phyloP scores from a whole-genome alignment of 1,284 basidiomycete species.

The Boletus calvinii region DNA sequence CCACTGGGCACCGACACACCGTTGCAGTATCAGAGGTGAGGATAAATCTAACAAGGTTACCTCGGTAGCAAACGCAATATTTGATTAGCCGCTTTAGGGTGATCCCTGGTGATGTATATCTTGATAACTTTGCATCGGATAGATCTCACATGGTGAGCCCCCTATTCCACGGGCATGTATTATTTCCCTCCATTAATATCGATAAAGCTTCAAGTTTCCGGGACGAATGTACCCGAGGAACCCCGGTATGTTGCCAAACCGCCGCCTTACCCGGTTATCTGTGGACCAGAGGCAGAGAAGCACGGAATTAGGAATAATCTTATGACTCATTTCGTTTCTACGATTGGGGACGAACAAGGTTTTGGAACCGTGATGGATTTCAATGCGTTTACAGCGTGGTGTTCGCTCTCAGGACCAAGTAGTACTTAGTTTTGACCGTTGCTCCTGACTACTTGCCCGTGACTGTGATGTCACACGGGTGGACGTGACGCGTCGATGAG shows the following conservation, averaged over 20 bases:
- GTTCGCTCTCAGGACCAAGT: background rate
- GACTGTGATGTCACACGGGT: too few relatives aligned
- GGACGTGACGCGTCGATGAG: slow-evolving; percentile 12
- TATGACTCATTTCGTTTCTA: slow-evolving; percentile 59
- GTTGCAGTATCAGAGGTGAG: slow-evolving; percentile 49
- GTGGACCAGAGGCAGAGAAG: slow-evolving; percentile 44
- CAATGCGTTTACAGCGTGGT: slow-evolving; percentile 36
- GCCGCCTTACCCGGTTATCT: slow-evolving; percentile 53
- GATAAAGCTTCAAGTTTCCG: slow-evolving; percentile 10
- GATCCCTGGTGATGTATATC: slow-evolving; percentile 48
- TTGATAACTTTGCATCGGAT: slow-evolving; percentile 71
- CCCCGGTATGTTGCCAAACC: slow-evolving; percentile 39
- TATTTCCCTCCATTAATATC: slow-evolving; percentile 4
- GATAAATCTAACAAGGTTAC: background rate
- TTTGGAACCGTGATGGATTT: slow-evolving; percentile 43
- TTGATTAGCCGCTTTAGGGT: slow-evolving; percentile 49
- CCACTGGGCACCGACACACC: slow-evolving; percentile 36
- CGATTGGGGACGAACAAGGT: slow-evolving; percentile 39
- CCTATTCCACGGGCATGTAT: slow-evolving; percentile 10
- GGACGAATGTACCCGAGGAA: slow-evolving; percentile 11
- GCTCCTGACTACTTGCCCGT: background rate
- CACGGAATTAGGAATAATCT: slow-evolving; percentile 54
- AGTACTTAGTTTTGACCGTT: background rate
- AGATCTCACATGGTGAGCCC: slow-evolving; percentile 69
- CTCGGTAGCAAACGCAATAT: slow-evolving; percentile 8